These are phyloP conservation scores for Suillus cothurnatus DNA, from an alignment of 768 basidiomycete genomes.

Conservation along the genomic window DNA sequence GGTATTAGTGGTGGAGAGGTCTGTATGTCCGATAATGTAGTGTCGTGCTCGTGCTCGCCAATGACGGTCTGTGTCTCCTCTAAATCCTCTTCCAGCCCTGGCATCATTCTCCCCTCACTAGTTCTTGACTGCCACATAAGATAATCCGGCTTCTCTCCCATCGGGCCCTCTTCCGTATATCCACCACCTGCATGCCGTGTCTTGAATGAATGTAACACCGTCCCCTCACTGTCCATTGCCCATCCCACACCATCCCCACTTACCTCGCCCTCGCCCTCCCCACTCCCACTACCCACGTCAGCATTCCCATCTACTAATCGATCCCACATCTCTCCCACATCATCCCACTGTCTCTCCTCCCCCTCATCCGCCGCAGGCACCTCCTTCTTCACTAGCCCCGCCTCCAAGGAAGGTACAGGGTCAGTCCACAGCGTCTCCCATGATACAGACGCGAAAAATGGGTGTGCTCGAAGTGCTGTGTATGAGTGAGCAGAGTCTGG, in stretches of 20 bases:
- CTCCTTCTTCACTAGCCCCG: constrained; percentile 58
- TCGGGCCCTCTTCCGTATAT: constrained; percentile 41
- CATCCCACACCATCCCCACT: constrained; percentile 51
- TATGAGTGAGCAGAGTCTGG: constrained; percentile 40
- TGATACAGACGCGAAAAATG: constrained; percentile 58
- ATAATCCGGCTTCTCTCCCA: constrained; percentile 43
- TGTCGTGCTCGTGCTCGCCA: constrained; percentile 13
- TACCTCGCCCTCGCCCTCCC: neutral
- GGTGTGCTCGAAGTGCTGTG: constrained; percentile 56
- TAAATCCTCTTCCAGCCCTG: constrained; percentile 5
- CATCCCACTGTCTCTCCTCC: constrained; percentile 47
- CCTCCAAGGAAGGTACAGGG: constrained; percentile 57
- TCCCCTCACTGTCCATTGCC: constrained; percentile 49
- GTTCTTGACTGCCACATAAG: constrained; percentile 1
- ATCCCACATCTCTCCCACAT: constrained; percentile 59
- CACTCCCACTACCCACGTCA: constrained; percentile 15
- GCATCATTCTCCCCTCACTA: neutral
- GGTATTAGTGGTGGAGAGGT: constrained; percentile 1
- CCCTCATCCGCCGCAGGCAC: constrained; percentile 30
- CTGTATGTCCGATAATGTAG: constrained; percentile 1
- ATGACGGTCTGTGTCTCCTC: constrained; percentile 6
- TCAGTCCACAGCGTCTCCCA: constrained; percentile 71
- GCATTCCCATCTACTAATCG: constrained; percentile 34
- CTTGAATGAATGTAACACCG: constrained; percentile 30
- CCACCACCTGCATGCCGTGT: constrained; percentile 12